phyloP scores from a whole-genome alignment of 2,329 filamentous ascomycete genomes.

The Colletotrichum nymphaeae region DNA sequence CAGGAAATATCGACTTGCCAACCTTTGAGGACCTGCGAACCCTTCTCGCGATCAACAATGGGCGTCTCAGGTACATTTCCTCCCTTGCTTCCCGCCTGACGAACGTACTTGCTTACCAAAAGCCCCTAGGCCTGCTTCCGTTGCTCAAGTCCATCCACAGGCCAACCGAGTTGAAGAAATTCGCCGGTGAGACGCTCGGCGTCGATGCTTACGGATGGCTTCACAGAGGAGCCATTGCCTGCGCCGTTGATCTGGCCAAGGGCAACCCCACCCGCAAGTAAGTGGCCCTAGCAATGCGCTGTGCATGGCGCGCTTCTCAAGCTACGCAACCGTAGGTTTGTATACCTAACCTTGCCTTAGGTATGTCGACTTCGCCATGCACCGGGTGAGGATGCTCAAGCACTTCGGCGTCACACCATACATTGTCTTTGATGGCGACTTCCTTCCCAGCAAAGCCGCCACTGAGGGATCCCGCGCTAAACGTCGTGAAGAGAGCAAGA shows the following conservation, averaged over 20 bases:
- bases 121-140: constrained; percentile 79
- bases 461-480: constrained; percentile 85
- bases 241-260: constrained; percentile 89
- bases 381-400: constrained; percentile 91
- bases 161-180: constrained; percentile 87
- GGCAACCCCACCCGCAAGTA: constrained; percentile 90
- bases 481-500: constrained; percentile 81
- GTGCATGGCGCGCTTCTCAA: not conserved
- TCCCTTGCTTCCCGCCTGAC: constrained; percentile 20
- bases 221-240: constrained; percentile 90
- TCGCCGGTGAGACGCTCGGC: constrained; percentile 87
- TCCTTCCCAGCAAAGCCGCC: constrained; percentile 89
- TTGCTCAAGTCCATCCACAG: constrained; percentile 97
- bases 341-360: constrained; percentile 54
- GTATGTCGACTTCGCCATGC: constrained; percentile 90
- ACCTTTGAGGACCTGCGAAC: constrained; percentile 13
- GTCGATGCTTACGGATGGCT: constrained; percentile 99
- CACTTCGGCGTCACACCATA: constrained; percentile 96
- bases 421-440: constrained; percentile 95
- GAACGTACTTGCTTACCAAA: constrained; percentile 20
- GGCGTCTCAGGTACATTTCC: constrained; percentile 36
- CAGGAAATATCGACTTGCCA: not conserved
- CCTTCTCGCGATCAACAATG: constrained; percentile 31
- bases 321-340: not conserved
- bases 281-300: constrained; percentile 42